Evolutionary conservation across 169 alveolate species (phyloP).

Genomic region (Eimeria maxima): DNA sequence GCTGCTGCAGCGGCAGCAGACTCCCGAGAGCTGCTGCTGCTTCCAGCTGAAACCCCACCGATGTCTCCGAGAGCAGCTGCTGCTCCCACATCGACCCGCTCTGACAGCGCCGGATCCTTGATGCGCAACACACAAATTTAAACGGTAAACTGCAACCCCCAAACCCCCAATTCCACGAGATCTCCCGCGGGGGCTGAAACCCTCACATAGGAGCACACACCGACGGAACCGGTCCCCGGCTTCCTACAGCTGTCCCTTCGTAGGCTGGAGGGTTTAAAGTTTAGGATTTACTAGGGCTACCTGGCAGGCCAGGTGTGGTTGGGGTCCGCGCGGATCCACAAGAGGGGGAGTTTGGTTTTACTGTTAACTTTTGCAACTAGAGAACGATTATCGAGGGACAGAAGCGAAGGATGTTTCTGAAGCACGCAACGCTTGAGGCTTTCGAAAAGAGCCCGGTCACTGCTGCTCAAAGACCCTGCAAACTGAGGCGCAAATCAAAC

Average conservation of each 20-base stretch:
- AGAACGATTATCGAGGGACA: conserved; percentile 90
- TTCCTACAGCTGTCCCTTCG: too few species aligned
- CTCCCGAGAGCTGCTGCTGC: conserved; percentile 81
- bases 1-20: conserved; percentile 18
- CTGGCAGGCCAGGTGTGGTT: conserved; percentile 88
- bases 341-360: conserved; percentile 88
- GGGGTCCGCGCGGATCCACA: conserved; percentile 92
- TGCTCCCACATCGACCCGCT: conserved; percentile 93
- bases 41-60: conserved; percentile 89
- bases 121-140: too few species aligned
- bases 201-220: too few species aligned
- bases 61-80: conserved; percentile 91
- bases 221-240: too few species aligned
- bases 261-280: too few species aligned
- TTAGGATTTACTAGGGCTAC: conserved; percentile 15
- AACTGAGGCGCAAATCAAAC: conserved; percentile 64
- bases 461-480: conserved; percentile 84
- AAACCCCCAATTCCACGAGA: not conserved
- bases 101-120: conserved; percentile 86
- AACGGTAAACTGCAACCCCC: not conserved
- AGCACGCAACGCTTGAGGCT: conserved; percentile 85
- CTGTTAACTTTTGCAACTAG: conserved; percentile 92
- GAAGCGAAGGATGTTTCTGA: conserved; percentile 84
- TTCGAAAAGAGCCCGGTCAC: conserved; percentile 87
- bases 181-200: too few species aligned